Evolutionary conservation across 805 yeast genomes (phyloP), one percentile per base, ranked within the genome.

Genomic region (Lipomyces orientalis): DNA sequence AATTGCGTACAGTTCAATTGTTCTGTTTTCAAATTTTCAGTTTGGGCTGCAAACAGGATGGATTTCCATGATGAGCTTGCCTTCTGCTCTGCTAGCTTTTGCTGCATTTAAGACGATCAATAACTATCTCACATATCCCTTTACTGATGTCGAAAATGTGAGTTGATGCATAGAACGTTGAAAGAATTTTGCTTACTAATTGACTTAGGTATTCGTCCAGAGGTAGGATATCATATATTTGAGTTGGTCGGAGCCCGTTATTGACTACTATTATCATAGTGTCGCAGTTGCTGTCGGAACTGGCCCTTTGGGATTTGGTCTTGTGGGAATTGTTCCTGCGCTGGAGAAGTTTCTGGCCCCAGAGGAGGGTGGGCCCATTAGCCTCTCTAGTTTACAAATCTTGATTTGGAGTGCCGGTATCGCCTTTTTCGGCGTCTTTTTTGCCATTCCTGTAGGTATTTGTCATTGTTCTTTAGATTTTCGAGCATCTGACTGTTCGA

Each of bases 51-150:
- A 94, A 76, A 94, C 98, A 12, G 99, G 99, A 1, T 94, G 99
- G 99, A 97, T 95, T 5, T 92, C 97, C 10, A 94, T 94, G 99
- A 95, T 94, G 99, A 90, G 97, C 29, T 81, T 94, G 64, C 98
- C 99, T 0, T 89, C 97, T 4, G 97, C 98, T 0, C 79, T 94
- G 62, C 79, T 94, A 33, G 97, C 97, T 0, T 93, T 87, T 77
- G 90, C 97, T 0, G 81, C 90, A 22, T 94, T 93, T 81, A 91
- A 88, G 73, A 79, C 86, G 3, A 73, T 89, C 1, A 81, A 82
- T 31, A 61, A 61, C 10, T 54, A 65, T 25, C 39, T 71, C 25
- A 29, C 64, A 9, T 62, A 67, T 34, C 87, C 88, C 0, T 86
- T 87, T 74, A 86, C 95, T 0, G 97, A 92, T 71, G 97, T 91